Evolutionary conservation across 306 rosid species (phyloP).

Genomic region (Lathyrus tuberosus): DNA sequence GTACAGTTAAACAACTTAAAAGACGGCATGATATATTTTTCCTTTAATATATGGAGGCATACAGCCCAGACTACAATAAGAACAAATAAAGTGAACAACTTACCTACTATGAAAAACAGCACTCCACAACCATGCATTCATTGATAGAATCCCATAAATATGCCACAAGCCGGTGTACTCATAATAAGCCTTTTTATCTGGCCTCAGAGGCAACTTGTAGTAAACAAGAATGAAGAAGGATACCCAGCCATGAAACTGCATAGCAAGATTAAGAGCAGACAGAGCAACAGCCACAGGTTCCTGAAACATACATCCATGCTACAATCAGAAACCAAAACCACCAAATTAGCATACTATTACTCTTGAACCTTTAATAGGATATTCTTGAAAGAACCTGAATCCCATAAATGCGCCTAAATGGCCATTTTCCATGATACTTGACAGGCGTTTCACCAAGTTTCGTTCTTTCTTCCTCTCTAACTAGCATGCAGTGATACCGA

Average conservation of each 20-base stretch:
- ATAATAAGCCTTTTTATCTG: conserved; percentile 71
- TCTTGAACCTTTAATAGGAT: conserved; percentile 30
- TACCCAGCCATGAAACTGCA: conserved; percentile 98
- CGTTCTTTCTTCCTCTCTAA: conserved; percentile 84
- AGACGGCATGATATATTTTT: not conserved
- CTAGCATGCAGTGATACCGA: conserved; percentile 85
- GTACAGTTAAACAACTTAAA: not conserved
- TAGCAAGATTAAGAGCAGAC: conserved; percentile 88
- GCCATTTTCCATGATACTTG: conserved; percentile 97
- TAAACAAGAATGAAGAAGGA: conserved; percentile 90
- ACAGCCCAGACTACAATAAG: conserved; percentile 5
- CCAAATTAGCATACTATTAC: conserved; percentile 15
- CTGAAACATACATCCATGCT: conserved; percentile 49
- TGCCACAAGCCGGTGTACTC: conserved; percentile 95
- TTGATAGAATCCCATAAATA: conserved; percentile 76
- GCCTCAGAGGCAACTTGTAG: conserved; percentile 79
- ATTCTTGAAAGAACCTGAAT: conserved; percentile 67
- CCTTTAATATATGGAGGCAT: not conserved
- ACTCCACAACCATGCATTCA: conserved; percentile 96
- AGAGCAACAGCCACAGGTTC: conserved; percentile 94
- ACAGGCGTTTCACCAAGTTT: conserved; percentile 74
- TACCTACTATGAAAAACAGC: conserved; percentile 92
- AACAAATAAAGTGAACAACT: conserved; percentile 40
- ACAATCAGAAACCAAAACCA: conserved; percentile 34
- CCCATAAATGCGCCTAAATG: conserved; percentile 83